Evolutionary conservation across 768 basidiomycete genomes (phyloP), one percentile per base, ranked within the genome.

Genomic region (Rhizopogon salebrosus): DNA sequence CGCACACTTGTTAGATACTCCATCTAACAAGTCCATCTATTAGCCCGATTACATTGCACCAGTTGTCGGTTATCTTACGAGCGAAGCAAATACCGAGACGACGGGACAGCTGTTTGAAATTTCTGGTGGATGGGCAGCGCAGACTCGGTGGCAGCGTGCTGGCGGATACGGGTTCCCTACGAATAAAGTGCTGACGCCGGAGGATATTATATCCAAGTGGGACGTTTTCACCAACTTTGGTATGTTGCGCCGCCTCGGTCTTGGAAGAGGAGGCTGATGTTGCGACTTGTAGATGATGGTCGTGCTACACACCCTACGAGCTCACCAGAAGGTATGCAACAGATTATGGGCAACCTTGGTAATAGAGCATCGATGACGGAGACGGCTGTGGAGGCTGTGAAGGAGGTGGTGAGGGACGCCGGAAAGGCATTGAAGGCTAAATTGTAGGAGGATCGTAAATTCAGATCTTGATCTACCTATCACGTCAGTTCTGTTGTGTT

Each of bases 41-140:
- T 60, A 89, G 84, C 93, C 95, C 38, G 92, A 97, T 62, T 95
- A 77, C 62, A 83, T 98, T 49, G 92, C 95, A 3, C 95, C 97
- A 9, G 64, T 98, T 41, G 93, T 97, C 24, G 95, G 93, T 6
- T 98, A 87, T 65, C 78, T 99, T 29, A 85, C 80, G 3, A 92
- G 90, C 64, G 80, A 84, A 69, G 87, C 84, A 51, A 95, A 95
- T 60, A 75, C 77, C 16, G 79, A 84, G 35, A 84, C 83, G 7
- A 80, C 85, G 11, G 89, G 90, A 7, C 72, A 75, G 5, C 64
- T 99, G 46, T 95, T 95, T 67, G 95, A 98, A 68, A 80, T 93
- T 37, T 79, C 79, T 13, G 94, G 89, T 22, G 97, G 95, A 0
- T 98, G 93, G 90, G 87, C 88, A 3, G 91, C 91, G 1, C 84